Evolutionary conservation across 805 yeast genomes (phyloP).

Genomic region (Brettanomyces sp.): DNA sequence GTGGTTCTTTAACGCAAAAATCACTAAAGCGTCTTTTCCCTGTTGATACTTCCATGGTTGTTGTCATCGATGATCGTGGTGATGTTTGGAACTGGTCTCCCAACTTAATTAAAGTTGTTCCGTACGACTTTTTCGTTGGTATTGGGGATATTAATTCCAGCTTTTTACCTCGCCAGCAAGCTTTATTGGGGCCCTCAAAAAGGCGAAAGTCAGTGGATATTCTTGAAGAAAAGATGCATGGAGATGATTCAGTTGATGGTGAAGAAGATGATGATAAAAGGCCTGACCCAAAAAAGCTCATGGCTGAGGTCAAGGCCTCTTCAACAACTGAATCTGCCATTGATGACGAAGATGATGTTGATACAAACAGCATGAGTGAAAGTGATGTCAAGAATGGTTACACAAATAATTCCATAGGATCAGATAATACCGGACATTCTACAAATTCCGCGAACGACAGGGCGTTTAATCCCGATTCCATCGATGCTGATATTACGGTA

Average conservation of each 20-base stretch:
- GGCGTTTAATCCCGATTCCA: constrained; percentile 13
- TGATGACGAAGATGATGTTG: constrained; percentile 2
- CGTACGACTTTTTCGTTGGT: constrained; percentile 93
- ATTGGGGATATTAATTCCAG: constrained; percentile 95
- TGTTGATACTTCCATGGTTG: constrained; percentile 93
- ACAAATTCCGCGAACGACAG: neutral
- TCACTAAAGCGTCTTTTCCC: constrained; percentile 85
- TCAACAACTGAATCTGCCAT: constrained; percentile 13
- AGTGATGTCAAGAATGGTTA: constrained; percentile 1
- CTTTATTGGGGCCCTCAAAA: constrained; percentile 51
- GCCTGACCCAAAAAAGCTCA: constrained; percentile 3
- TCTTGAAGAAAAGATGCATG: constrained; percentile 36
- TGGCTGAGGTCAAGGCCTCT: neutral
- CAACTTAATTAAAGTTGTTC: constrained; percentile 84
- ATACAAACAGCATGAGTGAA: constrained; percentile 7
- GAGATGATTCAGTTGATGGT: constrained; percentile 13
- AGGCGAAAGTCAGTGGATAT: constrained; percentile 48
- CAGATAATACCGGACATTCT: too few relatives aligned
- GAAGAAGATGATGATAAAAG: constrained; percentile 16
- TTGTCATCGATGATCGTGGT: constrained; percentile 92
- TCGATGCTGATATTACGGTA: constrained; percentile 1
- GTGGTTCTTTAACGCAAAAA: constrained; percentile 86
- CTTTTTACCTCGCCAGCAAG: constrained; percentile 73
- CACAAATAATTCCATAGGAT: neutral
- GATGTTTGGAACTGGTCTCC: constrained; percentile 99